phyloP scores from a whole-genome alignment of 2,329 filamentous ascomycete genomes.

The Lizonia empirigonia region DNA sequence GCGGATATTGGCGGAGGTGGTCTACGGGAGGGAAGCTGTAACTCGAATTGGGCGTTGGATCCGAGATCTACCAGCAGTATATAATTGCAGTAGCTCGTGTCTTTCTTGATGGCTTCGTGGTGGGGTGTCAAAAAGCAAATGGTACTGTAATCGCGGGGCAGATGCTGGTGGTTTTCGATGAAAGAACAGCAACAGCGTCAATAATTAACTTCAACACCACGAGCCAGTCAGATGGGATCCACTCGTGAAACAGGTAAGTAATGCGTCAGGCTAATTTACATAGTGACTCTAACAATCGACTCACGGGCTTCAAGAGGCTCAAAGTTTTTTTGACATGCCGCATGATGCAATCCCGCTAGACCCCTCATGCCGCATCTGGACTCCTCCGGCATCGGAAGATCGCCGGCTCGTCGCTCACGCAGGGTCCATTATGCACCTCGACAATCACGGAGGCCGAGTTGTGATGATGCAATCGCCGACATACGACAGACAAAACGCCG shows the following conservation, averaged over 20 bases:
- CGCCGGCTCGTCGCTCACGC: conserved; percentile 11
- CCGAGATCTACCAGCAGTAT: conserved; percentile 14
- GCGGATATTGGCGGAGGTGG: conserved; percentile 27
- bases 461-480: conserved; percentile 8
- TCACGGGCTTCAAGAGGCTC: conserved; percentile 13
- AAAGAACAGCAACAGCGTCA: conserved; percentile 22
- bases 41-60: conserved; percentile 27
- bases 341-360: conserved; percentile 44
- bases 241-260: conserved; percentile 20
- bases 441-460: background rate
- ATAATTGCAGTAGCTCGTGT: conserved; percentile 5
- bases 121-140: conserved; percentile 3
- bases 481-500: conserved; percentile 16
- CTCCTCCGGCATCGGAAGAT: conserved; percentile 1
- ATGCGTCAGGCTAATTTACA: conserved; percentile 14
- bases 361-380: conserved; percentile 14
- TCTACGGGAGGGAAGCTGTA: conserved; percentile 10
- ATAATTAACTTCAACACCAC: conserved; percentile 23
- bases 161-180: conserved; percentile 10
- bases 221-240: conserved; percentile 22
- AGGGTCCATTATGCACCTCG: background rate
- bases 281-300: conserved; percentile 16
- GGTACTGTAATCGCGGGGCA: conserved; percentile 13
- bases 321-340: conserved; percentile 39
- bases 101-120: background rate